Conservation (phyloP, 169 alveolate genomes). For the Cryptosporidium sp. region DNA sequence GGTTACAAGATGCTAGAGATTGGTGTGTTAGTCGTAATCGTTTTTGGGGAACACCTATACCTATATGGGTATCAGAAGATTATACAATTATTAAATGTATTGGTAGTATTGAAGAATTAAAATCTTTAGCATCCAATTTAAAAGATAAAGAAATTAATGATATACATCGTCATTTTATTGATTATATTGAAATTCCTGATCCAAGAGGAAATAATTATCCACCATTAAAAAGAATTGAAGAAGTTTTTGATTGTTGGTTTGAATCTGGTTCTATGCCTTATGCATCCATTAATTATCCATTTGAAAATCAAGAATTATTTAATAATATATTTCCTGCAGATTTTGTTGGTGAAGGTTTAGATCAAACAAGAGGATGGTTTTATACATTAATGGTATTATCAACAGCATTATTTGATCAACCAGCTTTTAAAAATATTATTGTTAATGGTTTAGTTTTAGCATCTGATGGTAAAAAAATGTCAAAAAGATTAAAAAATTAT, state of each 20-base stretch:
- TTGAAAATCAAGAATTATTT: conserved; percentile 91
- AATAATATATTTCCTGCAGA: conserved; percentile 97
- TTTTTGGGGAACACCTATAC: conserved; percentile 99
- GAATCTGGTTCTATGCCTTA: conserved; percentile 99
- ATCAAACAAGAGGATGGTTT: conserved; percentile 99
- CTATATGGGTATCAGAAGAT: conserved; percentile 97
- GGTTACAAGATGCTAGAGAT: conserved; percentile 99
- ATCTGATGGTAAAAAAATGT: conserved; percentile 98
- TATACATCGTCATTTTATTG: conserved; percentile 97
- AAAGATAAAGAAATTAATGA: conserved; percentile 87
- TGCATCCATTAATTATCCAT: conserved; percentile 97
- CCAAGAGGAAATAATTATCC: conserved; percentile 93
- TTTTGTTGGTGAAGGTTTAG: conserved; percentile 99
- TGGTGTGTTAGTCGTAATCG: conserved; percentile 99
- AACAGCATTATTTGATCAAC: conserved; percentile 90
- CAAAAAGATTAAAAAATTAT: conserved; percentile 96
- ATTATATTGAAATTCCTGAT: conserved; percentile 96
- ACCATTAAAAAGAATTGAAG: conserved; percentile 87
- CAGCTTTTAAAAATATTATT: conserved; percentile 95
- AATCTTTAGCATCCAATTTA: conserved; percentile 78
- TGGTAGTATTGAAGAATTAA: conserved; percentile 90
- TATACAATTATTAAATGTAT: conserved; percentile 94
- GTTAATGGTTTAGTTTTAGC: conserved; percentile 97
- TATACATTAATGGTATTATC: conserved; percentile 91
- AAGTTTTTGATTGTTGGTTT: conserved; percentile 99